Evolutionary conservation across 345 rosid genomes (phyloP).

Genomic region (Corchorus capsularis): DNA sequence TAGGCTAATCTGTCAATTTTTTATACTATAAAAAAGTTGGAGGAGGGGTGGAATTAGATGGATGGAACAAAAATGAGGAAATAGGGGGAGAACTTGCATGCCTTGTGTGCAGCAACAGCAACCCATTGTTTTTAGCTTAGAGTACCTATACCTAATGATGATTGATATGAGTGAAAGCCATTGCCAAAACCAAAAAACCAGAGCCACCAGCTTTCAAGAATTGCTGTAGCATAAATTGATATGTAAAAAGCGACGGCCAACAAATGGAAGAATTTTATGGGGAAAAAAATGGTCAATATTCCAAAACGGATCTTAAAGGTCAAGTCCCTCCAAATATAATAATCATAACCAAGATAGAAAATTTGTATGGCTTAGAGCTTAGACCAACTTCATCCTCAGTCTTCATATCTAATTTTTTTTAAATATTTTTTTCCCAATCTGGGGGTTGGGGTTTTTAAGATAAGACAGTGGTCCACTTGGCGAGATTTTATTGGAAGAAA

Average conservation of each 20-base stretch:
- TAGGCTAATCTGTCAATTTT: background rate
- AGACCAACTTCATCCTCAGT: background rate
- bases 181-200: no score
- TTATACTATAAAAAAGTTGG: background rate
- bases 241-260: slow-evolving; percentile 15
- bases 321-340: slow-evolving; percentile 21
- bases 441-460: background rate
- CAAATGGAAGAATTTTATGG: slow-evolving; percentile 3
- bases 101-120: background rate
- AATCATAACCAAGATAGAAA: background rate
- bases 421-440: background rate
- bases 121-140: background rate
- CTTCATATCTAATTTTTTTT: background rate
- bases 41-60: background rate
- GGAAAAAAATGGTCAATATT: slow-evolving; percentile 18
- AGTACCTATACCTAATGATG: background rate
- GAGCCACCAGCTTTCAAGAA: no score
- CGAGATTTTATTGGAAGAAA: background rate
- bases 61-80: background rate
- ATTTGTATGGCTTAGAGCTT: background rate
- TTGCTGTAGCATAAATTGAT: background rate
- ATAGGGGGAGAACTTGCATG: background rate
- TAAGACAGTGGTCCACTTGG: background rate
- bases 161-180: background rate
- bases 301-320: slow-evolving; percentile 31